Base-by-base conservation (phyloP, 371 early-diverging fungal genomes). In the Mortierella sp. region DNA sequence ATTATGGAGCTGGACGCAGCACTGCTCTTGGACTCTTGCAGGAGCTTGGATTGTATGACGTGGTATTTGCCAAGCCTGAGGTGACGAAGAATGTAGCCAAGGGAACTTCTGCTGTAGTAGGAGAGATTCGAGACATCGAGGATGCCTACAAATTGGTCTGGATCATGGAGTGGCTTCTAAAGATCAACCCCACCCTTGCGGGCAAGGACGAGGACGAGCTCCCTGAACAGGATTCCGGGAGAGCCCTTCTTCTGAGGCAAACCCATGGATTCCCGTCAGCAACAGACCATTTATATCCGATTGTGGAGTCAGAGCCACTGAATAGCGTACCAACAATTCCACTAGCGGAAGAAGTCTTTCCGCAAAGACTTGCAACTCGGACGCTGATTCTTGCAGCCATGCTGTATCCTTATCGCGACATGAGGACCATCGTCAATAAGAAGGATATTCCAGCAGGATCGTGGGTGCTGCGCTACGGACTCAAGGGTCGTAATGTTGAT, bases 61-160 rank as follows among this genome's bases (percentile, higher is more conserved):
- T 84, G 23, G 84, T 91, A 14, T 90, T 92, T 72, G 62, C 81
- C 0, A 52, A 82, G 4, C 91, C 90, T 27, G 61, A 54, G 4
- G 43, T 62, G 12, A 72, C n/a, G n/a, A n/a, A 81, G 47, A 71
- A 59, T 6, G 61, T 67, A 2, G 26, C 59, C 30, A 70, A 65
- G 51, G 64, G 71, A 0, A 64, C 80, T 11, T 46, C 62, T 12
- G 55, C 19, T n/a, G 53, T 68, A 4, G 27, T 50, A 3, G 87
- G 86, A 34, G 58, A 70, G 0, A 47, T 82, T 1, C 49, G 52
- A 12, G 69, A 81, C 50, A 34, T 78, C 4, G 55, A 49, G 0
- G 50, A 72, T 39, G 85, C 83, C 12, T 79, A 86, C 19, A 68
- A 75, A 30, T 75, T 86, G 2, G 83, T 82, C 1, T 82, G 82